A percentile compares a stretch with the other conserved stretches of the same genome.
phyloP scores from a whole-genome alignment of 2,329 filamentous ascomycete genomes.

The Pseudogymnoascus sp. region DNA sequence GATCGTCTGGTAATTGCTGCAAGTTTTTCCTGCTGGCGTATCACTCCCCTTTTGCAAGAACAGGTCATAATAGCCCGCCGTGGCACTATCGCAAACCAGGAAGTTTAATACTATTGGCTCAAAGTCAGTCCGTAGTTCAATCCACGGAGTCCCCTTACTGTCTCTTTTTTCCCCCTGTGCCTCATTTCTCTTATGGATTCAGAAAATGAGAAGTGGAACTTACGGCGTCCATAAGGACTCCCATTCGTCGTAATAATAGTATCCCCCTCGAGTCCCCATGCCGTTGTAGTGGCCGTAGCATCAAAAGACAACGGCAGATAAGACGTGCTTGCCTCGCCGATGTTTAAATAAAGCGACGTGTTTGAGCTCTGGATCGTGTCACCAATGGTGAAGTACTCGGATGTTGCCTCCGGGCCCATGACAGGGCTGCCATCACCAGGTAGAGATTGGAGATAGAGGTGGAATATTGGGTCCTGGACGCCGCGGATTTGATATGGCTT shows the following conservation, averaged over 20 bases:
- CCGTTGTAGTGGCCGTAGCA: slow-evolving; percentile 35
- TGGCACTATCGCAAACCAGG: slow-evolving; percentile 39
- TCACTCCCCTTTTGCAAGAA: slow-evolving; percentile 47
- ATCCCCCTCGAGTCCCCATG: slow-evolving; percentile 43
- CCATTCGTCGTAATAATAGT: slow-evolving; percentile 40
- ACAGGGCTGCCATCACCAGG: slow-evolving; percentile 33
- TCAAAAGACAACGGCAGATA: slow-evolving; percentile 46
- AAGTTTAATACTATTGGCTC: slow-evolving; percentile 40
- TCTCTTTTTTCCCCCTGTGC: background rate
- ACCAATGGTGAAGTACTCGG: slow-evolving; percentile 43
- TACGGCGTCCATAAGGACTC: slow-evolving; percentile 38
- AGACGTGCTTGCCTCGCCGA: slow-evolving; percentile 37
- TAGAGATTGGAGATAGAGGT: slow-evolving; percentile 43
- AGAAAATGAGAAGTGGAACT: slow-evolving; percentile 14
- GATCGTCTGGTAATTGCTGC: slow-evolving; percentile 48
- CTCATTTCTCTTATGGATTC: background rate
- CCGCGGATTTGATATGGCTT: slow-evolving; percentile 41
- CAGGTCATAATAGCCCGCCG: slow-evolving; percentile 39
- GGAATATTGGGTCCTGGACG: slow-evolving; percentile 43
- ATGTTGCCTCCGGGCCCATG: slow-evolving; percentile 43
- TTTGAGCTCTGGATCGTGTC: slow-evolving; percentile 43
- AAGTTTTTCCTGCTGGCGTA: slow-evolving; percentile 40
- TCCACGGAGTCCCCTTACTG: background rate
- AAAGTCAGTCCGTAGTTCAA: background rate
- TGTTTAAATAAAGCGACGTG: slow-evolving; percentile 41